Base-by-base conservation (phyloP, 2,329 filamentous ascomycete species). In the Hirsutella thompsonii region DNA sequence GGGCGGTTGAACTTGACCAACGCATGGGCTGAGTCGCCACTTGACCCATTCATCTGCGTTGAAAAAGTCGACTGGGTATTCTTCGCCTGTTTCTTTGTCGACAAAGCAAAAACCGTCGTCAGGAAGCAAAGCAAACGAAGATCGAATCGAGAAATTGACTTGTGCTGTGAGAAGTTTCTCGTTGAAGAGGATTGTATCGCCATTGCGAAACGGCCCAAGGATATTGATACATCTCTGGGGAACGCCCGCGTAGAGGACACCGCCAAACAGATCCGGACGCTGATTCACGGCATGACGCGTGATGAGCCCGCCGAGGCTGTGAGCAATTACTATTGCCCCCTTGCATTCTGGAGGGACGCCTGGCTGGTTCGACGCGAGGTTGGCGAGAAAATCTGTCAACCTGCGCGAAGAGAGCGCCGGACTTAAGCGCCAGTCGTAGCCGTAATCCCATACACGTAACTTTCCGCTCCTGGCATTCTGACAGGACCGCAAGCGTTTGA, bases 361-460 rank as follows among this genome's bases (percentile, higher is more conserved):
- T 3, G 70, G 66, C 37, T 74, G 69, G 53, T 95, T 95, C 39
- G 78, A 88, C 0, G 83, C 83, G 1, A 96, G 66, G 2, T 63
- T 68, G 53, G 83, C 76, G 13, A 96, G 66, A 52, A 85, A 94
- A 16, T 72, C 62, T 29, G 81, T 75, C n/a, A 96, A 65, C 45
- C 76, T 76, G 36, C 70, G 68, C 3, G 83, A 88, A 0, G 92
- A 70, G 1, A 87, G 66, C 52, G 81, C 74, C 1, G 90, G 90
- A 47, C 85, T 92, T 32, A 95, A 66, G 14, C 90, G 74, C 90
- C 90, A 96, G 61, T 96, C 90, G 52, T 94, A 96, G 16, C 89
- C 88, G 55, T 90, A 96, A 52, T 95, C 82, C 68, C 88, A 88
- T 1, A 94, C 74, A 37, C 87, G 72, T 5, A 95, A 64, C 46